These are phyloP conservation scores for Geotrichum bryndzae DNA, from an alignment of 1,139 yeast species.

Conservation along the genomic window DNA sequence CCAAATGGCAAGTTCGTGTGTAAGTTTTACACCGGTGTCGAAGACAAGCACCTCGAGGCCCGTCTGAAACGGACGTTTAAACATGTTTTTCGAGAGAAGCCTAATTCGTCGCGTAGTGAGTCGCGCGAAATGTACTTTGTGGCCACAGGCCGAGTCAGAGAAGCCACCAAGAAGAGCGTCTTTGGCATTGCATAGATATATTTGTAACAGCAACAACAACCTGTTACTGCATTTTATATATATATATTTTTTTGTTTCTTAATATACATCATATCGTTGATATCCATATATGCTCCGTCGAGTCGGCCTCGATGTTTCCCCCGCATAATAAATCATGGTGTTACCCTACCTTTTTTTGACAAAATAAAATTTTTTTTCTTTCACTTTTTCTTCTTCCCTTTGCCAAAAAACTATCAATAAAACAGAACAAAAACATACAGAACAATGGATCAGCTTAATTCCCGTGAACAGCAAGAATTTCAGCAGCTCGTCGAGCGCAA, in stretches of 20 bases:
- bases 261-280: not conserved
- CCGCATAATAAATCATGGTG: not conserved
- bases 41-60: conserved; percentile 52
- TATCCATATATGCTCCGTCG: not conserved
- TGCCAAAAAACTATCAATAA: not conserved
- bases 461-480: conserved; percentile 93
- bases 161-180: conserved; percentile 45
- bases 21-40: conserved; percentile 66
- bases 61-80: conserved; percentile 56
- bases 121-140: conserved; percentile 70
- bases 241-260: not conserved
- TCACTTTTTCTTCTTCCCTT: not conserved
- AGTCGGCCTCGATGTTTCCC: not conserved
- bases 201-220: too few relatives aligned
- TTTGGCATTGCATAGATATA: conserved; percentile 30
- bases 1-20: conserved; percentile 70
- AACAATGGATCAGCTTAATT: conserved; percentile 46
- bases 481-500: conserved; percentile 93
- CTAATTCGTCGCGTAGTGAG: conserved; percentile 53
- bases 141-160: conserved; percentile 46
- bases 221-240: not conserved
- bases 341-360: not conserved
- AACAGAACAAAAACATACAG: not conserved
- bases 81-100: conserved; percentile 53
- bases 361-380: not conserved